Percentiles rank a stretch among this genome's conserved stretches.
phyloP scores from a whole-genome alignment of 768 basidiomycete species.

The Thelephora ganbajun region DNA sequence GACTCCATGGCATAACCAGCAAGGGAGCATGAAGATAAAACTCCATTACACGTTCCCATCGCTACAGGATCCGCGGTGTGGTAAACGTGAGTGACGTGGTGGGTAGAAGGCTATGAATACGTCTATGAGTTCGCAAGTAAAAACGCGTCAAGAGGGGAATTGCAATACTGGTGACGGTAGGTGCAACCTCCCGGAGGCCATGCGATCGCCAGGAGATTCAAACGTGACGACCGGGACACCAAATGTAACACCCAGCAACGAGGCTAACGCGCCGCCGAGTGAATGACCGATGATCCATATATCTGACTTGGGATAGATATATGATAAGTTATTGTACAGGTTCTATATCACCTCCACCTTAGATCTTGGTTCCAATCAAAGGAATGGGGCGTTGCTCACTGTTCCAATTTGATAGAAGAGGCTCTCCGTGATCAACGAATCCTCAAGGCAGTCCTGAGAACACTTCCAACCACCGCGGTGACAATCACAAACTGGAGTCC shows the following conservation, averaged over 20 bases:
- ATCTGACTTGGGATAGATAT: conserved; percentile 77
- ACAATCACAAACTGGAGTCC: conserved; percentile 88
- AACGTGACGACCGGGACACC: conserved; percentile 88
- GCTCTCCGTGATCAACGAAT: conserved; percentile 63
- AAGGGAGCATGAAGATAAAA: conserved; percentile 63
- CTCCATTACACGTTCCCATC: conserved; percentile 70
- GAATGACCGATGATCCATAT: conserved; percentile 89
- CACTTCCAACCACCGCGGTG: conserved; percentile 65
- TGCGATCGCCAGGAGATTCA: conserved; percentile 60
- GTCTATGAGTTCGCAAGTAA: background rate
- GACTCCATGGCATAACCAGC: conserved; percentile 82
- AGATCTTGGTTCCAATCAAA: background rate
- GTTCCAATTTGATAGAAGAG: conserved; percentile 81
- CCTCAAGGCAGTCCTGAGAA: conserved; percentile 68
- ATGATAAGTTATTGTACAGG: conserved; percentile 83
- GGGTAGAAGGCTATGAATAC: conserved; percentile 39
- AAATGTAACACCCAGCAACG: conserved; percentile 79
- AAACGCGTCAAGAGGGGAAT: background rate
- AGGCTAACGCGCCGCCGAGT: conserved; percentile 75
- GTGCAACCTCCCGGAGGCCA: conserved; percentile 57
- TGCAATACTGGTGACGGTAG: conserved; percentile 62
- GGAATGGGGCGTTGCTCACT: conserved; percentile 30
- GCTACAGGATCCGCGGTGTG: conserved; percentile 93
- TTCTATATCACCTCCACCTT: conserved; percentile 32
- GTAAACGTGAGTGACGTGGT: conserved; percentile 78